A percentile compares a stretch with the other conserved stretches of the same genome.
Evolutionary conservation across 169 alveolate genomes (phyloP).

Genomic region (Hammondia hammondi): DNA sequence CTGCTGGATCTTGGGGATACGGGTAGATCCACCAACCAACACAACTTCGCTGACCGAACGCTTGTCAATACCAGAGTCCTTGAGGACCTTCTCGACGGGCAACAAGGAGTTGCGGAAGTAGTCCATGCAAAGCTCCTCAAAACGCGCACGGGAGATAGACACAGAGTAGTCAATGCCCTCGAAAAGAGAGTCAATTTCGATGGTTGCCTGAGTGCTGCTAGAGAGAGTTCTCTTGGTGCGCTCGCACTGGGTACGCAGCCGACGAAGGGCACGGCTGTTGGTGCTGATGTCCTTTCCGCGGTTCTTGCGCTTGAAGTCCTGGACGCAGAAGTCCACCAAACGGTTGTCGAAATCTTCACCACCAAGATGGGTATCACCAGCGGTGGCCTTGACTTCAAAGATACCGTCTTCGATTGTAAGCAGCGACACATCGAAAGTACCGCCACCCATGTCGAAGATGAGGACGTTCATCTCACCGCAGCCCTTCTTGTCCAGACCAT

Average conservation of each 20-base stretch:
- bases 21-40: conserved; percentile 99
- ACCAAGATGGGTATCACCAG: conserved; percentile 99
- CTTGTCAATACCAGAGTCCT: conserved; percentile 86
- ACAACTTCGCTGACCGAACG: conserved; percentile 91
- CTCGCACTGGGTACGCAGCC: conserved; percentile 97
- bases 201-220: conserved; percentile 95
- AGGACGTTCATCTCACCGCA: conserved; percentile 93
- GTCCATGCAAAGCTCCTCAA: conserved; percentile 96
- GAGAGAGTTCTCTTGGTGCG: conserved; percentile 98
- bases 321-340: conserved; percentile 94
- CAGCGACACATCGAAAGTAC: conserved; percentile 97
- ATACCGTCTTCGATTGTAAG: conserved; percentile 96
- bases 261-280: conserved; percentile 76
- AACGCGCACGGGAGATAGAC: conserved; percentile 96
- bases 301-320: conserved; percentile 93
- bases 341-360: conserved; percentile 99
- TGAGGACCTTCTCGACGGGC: conserved; percentile 96
- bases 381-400: conserved; percentile 98
- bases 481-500: conserved; percentile 95
- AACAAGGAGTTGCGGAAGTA: conserved; percentile 94
- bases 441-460: conserved; percentile 98
- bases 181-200: conserved; percentile 94
- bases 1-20: conserved; percentile 98
- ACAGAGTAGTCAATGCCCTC: conserved; percentile 93
- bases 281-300: conserved; percentile 79